Conservation (phyloP, 1,284 basidiomycete species). For the Cutaneotrichosporon sp. region DNA sequence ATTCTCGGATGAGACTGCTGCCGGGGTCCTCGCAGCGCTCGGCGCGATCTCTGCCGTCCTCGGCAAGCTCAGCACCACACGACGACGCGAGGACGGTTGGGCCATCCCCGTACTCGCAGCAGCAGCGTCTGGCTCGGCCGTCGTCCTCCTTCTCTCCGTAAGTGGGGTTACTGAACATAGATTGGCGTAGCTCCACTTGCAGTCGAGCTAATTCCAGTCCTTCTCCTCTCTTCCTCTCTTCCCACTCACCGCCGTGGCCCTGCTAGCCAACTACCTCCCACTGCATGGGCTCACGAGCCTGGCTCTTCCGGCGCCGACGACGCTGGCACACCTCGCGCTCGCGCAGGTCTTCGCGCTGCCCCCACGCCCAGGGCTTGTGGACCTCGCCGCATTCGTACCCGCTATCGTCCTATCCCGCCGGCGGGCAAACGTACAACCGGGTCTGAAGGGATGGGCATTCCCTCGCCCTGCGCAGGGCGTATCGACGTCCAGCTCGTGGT, state of each 20-base stretch:
- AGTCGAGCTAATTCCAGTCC: background rate
- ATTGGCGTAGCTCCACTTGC: too few relatives aligned
- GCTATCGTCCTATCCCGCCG: background rate
- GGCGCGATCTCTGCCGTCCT: background rate
- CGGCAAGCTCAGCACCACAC: background rate
- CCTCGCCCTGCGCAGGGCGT: background rate
- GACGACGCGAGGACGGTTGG: background rate
- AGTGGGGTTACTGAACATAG: too few relatives aligned
- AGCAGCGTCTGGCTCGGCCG: background rate
- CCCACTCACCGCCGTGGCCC: background rate
- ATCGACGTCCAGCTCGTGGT: background rate
- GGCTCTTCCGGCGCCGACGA: constrained; percentile 7
- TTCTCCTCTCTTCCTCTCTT: background rate
- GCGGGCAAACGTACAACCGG: background rate
- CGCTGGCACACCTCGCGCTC: constrained; percentile 17
- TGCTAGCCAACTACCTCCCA: constrained; percentile 25
- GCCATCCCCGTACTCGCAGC: background rate
- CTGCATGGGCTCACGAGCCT: constrained; percentile 9
- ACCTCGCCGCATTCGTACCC: constrained; percentile 24
- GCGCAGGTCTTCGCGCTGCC: constrained; percentile 39
- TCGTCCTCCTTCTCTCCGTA: background rate
- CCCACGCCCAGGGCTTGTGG: constrained; percentile 24
- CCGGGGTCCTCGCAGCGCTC: background rate
- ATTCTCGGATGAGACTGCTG: background rate
- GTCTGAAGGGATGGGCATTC: background rate